Evolutionary conservation across 306 rosid genomes (phyloP), one percentile per base, ranked within the genome.

Genomic region (Corylus avellana): DNA sequence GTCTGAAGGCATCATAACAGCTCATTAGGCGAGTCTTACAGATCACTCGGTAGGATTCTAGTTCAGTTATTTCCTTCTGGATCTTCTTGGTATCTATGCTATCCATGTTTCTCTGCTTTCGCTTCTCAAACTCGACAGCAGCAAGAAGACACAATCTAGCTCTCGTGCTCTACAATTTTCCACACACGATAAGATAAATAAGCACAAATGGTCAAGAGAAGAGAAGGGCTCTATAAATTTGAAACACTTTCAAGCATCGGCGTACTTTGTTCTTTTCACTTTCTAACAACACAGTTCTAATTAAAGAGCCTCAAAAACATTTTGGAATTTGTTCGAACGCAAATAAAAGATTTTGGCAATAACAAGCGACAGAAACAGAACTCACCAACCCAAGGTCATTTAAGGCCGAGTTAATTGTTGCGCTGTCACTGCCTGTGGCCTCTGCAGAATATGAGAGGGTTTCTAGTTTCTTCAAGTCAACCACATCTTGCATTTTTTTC

Each of bases 331-430:
- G 44, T 27, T 62, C 1, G 7, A 13, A 62, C 68, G 8, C 22
- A 4, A 27, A 29, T 61, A 22, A 12, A 25, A n/a, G 17, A 12
- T 8, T 61, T 61, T 27, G 44, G 2, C 14, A 27, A 12, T 29
- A 29, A 62, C 10, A 67, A 67, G 16, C 12, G 3, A 8, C 14
- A 16, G 56, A 47, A 10, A 1, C 18, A 12, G 10, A 75, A 58
- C 78, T 87, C 79, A 92, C 98, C 86, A 95, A 81, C 78, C 92
- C 98, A 75, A 94, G 87, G 48, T 85, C 89, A 56, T 86, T 84
- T 78, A 91, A 87, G 63, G 91, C 90, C 13, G 4, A 7, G 59
- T 74, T 77, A 35, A 80, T 50, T 50, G 85, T 67, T 22, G 77
- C 78, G 29, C 57, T 74, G 10, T 74, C 72, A 44, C 70, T 62